Evolutionary conservation across 805 yeast genomes (phyloP).

Genomic region (Cyberlindnera lachancei): DNA sequence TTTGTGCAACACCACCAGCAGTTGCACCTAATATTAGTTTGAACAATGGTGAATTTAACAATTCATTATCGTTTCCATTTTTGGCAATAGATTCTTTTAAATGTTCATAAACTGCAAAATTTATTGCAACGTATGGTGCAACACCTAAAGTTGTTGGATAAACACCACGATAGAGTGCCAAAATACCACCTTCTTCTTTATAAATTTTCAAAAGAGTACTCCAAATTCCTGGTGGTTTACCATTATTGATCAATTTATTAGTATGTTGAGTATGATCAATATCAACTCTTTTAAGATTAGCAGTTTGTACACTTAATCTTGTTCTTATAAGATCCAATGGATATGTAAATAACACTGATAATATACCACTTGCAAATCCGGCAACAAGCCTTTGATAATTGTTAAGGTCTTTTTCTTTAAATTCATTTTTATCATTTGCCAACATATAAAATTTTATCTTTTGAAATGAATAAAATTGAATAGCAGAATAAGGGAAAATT

Average conservation of each 20-base stretch:
- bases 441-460: constrained; percentile 37
- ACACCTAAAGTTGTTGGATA: constrained; percentile 91
- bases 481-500: constrained; percentile 90
- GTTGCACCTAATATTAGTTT: constrained; percentile 75
- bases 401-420: constrained; percentile 37
- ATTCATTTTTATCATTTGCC: constrained; percentile 27
- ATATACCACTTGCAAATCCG: constrained; percentile 77
- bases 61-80: constrained; percentile 23
- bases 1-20: constrained; percentile 86
- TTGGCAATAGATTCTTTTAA: constrained; percentile 49
- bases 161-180: constrained; percentile 76
- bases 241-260: constrained; percentile 30
- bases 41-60: too few relatives aligned
- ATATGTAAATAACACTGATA: constrained; percentile 76
- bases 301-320: constrained; percentile 83
- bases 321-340: constrained; percentile 92
- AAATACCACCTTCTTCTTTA: constrained; percentile 71
- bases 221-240: constrained; percentile 66
- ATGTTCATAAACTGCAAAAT: constrained; percentile 84
- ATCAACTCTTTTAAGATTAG: constrained; percentile 41
- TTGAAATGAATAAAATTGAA: constrained; percentile 85
- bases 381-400: constrained; percentile 57
- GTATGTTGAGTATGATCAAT: too few relatives aligned
- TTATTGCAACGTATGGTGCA: constrained; percentile 92
- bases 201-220: constrained; percentile 52